Conservation (phyloP, 2,329 filamentous ascomycete genomes). For the Phialophora expanda region DNA sequence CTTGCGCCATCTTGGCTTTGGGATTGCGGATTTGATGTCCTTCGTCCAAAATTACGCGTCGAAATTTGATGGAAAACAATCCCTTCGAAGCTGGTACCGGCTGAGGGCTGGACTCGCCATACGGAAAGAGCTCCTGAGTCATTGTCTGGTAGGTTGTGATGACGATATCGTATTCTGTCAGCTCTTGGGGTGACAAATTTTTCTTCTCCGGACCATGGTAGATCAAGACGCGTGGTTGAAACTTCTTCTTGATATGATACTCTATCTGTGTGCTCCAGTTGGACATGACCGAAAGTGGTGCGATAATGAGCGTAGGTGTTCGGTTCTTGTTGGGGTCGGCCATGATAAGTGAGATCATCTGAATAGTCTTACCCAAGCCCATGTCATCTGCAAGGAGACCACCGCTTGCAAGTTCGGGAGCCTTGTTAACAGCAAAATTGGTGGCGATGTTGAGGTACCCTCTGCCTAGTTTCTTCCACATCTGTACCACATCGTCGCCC, state of each 20-base stretch:
- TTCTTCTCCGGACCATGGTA: constrained; percentile 73
- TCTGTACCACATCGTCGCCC: constrained; percentile 69
- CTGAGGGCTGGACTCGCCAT: constrained; percentile 52
- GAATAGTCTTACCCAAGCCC: constrained; percentile 77
- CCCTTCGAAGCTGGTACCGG: constrained; percentile 52
- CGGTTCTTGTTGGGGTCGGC: constrained; percentile 50
- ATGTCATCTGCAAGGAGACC: constrained; percentile 92
- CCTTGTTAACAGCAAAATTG: constrained; percentile 64
- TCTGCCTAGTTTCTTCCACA: constrained; percentile 69
- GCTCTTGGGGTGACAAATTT: constrained; percentile 58
- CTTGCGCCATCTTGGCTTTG: constrained; percentile 71
- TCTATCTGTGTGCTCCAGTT: constrained; percentile 85
- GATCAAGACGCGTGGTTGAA: constrained; percentile 68
- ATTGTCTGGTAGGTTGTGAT: constrained; percentile 85
- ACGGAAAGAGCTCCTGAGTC: constrained; percentile 65
- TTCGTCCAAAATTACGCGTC: constrained; percentile 80
- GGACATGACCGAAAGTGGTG: constrained; percentile 84
- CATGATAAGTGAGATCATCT: constrained; percentile 80
- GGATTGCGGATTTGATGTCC: constrained; percentile 82
- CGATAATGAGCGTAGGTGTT: constrained; percentile 72
- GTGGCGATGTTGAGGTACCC: constrained; percentile 72
- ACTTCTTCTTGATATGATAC: constrained; percentile 70
- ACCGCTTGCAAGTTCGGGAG: constrained; percentile 72
- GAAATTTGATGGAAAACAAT: constrained; percentile 72
- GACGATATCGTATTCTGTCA: constrained; percentile 73